These are phyloP conservation scores for Xylaria scruposa DNA, from an alignment of 495 filamentous ascomycete species.

Conservation along the genomic window DNA sequence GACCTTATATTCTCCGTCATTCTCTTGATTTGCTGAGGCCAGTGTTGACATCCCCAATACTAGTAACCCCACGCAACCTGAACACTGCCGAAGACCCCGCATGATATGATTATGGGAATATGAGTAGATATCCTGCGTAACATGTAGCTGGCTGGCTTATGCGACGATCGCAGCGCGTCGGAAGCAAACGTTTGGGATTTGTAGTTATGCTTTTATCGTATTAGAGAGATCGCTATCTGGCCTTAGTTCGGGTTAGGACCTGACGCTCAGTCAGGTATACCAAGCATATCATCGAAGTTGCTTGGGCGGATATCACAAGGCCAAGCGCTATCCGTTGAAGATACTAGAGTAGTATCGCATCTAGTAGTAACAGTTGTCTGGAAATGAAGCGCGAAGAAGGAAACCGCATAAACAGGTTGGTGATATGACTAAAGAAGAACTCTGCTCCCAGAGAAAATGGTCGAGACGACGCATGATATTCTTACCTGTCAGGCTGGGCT, in stretches of 20 bases:
- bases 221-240: neutral
- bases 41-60: slow-evolving; percentile 36
- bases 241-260: neutral
- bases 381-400: neutral
- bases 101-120: slow-evolving; percentile 32
- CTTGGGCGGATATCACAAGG: neutral
- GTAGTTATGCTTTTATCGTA: neutral
- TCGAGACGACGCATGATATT: neutral
- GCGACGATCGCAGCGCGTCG: neutral
- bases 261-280: neutral
- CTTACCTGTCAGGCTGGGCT: slow-evolving; percentile 9
- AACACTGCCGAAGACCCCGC: slow-evolving; percentile 40
- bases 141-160: neutral
- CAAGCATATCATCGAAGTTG: neutral
- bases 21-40: slow-evolving; percentile 19
- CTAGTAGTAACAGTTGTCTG: neutral
- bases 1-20: slow-evolving; percentile 30
- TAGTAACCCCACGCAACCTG: slow-evolving; percentile 36
- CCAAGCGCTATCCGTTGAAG: neutral
- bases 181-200: neutral
- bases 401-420: neutral
- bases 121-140: no score
- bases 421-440: neutral
- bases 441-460: neutral
- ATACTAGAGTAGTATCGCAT: slow-evolving; percentile 2